Conservation (phyloP, 208 protist genomes). For the Leishmania tropica region DNA sequence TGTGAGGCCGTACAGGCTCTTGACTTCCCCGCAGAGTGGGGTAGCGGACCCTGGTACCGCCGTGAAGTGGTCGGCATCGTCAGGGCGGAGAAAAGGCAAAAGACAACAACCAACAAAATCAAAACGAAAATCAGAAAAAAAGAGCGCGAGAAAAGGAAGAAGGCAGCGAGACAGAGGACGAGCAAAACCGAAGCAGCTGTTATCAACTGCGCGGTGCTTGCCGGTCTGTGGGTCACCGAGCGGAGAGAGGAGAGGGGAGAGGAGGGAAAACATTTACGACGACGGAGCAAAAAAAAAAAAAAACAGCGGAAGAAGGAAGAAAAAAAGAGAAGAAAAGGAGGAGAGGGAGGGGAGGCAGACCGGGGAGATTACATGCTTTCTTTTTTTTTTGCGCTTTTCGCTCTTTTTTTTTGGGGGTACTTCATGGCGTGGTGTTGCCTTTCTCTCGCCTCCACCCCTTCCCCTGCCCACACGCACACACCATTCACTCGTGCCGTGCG, state of each 20-base stretch:
- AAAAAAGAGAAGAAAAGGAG: background rate
- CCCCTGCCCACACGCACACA: background rate
- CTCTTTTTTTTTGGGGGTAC: too few species aligned
- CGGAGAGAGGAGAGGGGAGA: background rate
- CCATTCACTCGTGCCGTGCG: background rate
- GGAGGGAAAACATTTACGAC: background rate
- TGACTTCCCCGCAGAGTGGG: background rate
- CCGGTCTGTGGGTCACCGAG: background rate
- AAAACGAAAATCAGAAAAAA: background rate
- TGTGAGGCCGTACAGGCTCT: too few species aligned
- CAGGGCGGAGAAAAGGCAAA: constrained; percentile 73
- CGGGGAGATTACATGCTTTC: background rate
- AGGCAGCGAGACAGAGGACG: too few species aligned
- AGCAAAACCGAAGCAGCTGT: too few species aligned
- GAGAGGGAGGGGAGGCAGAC: background rate
- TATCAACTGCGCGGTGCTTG: background rate
- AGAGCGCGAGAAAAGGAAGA: background rate
- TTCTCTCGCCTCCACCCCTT: background rate
- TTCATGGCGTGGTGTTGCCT: background rate
- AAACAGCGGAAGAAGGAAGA: background rate
- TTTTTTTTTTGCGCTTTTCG: background rate
- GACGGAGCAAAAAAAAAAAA: background rate
- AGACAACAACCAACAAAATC: constrained; percentile 43
- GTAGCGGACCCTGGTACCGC: too few species aligned
- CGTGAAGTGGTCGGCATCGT: constrained; percentile 51